These are phyloP conservation scores for Lyophyllum atratum DNA, from an alignment of 768 basidiomycete species.

Conservation along the genomic window DNA sequence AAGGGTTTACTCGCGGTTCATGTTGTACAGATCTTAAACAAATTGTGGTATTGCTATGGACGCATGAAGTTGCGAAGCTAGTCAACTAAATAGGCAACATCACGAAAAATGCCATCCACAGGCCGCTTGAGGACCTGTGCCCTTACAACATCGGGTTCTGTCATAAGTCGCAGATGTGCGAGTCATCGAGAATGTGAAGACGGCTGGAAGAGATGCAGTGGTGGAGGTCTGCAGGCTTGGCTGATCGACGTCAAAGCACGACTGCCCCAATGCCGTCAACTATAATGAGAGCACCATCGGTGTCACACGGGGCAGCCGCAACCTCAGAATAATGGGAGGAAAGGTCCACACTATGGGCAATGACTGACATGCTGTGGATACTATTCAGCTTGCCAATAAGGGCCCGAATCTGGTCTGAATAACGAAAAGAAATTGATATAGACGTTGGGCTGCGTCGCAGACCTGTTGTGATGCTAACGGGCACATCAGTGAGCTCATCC, in stretches of 20 bases:
- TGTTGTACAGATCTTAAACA: too few species aligned
- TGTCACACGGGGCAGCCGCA: slow-evolving; percentile 98
- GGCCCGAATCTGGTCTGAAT: slow-evolving; percentile 76
- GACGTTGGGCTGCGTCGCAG: background rate
- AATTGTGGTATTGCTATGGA: too few species aligned
- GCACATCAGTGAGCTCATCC: slow-evolving; percentile 30
- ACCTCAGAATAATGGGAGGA: slow-evolving; percentile 80
- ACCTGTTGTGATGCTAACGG: slow-evolving; percentile 88
- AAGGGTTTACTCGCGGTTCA: too few species aligned
- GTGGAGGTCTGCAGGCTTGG: slow-evolving; percentile 95
- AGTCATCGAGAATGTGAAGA: slow-evolving; percentile 54
- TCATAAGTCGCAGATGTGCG: slow-evolving; percentile 73
- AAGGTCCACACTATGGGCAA: slow-evolving; percentile 70
- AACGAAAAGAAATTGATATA: background rate
- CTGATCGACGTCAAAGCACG: slow-evolving; percentile 42
- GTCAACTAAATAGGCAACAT: too few species aligned
- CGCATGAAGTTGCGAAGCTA: too few species aligned
- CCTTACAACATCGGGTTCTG: slow-evolving; percentile 92
- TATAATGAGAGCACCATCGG: slow-evolving; percentile 98
- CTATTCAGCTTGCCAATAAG: slow-evolving; percentile 90
- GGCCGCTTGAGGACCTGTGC: too few species aligned
- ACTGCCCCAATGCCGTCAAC: slow-evolving; percentile 99
- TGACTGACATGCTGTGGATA: slow-evolving; percentile 93
- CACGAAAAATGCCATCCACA: too few species aligned
- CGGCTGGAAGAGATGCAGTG: slow-evolving; percentile 78